Percentiles rank a stretch among this genome's conserved stretches.
These are phyloP conservation scores for Rutidosis leptorrhynchoides DNA, from an alignment of 129 eudicot genomes.

Conservation along the genomic window DNA sequence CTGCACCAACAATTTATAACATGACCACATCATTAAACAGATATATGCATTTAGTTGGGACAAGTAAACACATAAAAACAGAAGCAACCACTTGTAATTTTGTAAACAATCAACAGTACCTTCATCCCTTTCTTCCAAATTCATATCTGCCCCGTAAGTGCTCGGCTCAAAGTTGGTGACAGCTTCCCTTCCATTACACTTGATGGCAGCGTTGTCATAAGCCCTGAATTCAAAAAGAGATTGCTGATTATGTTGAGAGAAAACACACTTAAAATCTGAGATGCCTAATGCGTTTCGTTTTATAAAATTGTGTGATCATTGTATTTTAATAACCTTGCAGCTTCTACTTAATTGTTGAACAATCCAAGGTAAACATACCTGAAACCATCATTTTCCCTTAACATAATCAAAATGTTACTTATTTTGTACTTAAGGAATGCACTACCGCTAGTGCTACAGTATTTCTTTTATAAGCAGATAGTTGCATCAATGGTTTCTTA, in stretches of 20 bases:
- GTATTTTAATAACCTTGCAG: conserved; percentile 71
- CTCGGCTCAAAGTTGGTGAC: conserved; percentile 69
- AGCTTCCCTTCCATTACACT: conserved; percentile 59
- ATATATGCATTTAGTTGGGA: conserved; percentile 1
- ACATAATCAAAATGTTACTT: conserved; percentile 18
- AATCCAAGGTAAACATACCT: conserved; percentile 87
- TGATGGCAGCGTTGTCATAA: conserved; percentile 70
- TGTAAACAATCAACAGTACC: conserved; percentile 36
- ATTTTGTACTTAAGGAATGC: background rate
- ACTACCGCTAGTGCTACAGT: background rate
- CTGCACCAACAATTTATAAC: conserved; percentile 35
- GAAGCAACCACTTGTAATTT: conserved; percentile 5
- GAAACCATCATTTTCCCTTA: too few species aligned
- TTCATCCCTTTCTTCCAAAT: conserved; percentile 33
- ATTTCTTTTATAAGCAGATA: conserved; percentile 9
- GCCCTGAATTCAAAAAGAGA: conserved; percentile 57
- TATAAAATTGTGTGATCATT: conserved; percentile 21
- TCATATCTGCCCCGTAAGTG: conserved; percentile 37
- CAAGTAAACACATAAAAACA: background rate
- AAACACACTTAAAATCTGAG: conserved; percentile 16
- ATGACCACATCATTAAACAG: background rate
- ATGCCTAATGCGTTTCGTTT: conserved; percentile 20
- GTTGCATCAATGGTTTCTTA: conserved; percentile 34
- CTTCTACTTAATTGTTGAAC: conserved; percentile 72
- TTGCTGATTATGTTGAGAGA: conserved; percentile 25